These are phyloP conservation scores for Chlamydomonas sphaeroides DNA, from an alignment of 139 green algal genomes.

Conservation along the genomic window DNA sequence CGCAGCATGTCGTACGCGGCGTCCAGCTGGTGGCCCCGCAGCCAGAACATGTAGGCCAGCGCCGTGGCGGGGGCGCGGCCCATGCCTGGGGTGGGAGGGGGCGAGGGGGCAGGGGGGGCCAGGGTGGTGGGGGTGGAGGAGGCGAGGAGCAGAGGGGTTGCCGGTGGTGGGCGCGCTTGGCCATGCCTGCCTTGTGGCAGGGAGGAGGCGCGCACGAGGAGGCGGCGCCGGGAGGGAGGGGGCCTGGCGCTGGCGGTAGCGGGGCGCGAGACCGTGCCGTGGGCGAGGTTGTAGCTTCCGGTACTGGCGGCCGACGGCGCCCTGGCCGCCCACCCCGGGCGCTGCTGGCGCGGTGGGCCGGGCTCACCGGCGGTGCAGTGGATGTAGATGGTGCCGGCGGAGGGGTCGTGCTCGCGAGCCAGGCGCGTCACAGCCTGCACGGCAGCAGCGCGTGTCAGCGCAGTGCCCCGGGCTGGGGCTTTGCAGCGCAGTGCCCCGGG, in stretches of 20 bases:
- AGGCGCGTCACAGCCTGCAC: constrained; percentile 71
- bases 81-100: constrained; percentile 67
- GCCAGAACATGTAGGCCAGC: constrained; percentile 93
- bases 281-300: too few relatives aligned
- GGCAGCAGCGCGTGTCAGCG: too few relatives aligned
- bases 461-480: too few relatives aligned
- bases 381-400: constrained; percentile 83
- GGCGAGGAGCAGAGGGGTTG: too few relatives aligned
- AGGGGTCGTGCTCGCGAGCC: constrained; percentile 57
- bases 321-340: too few relatives aligned
- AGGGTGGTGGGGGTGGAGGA: background rate
- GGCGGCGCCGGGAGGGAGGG: background rate
- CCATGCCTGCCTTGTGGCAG: too few relatives aligned
- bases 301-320: too few relatives aligned
- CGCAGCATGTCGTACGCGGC: constrained; percentile 60
- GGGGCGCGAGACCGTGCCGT: too few relatives aligned
- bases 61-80: constrained; percentile 90
- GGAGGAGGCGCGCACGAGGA: too few relatives aligned
- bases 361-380: constrained; percentile 91
- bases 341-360: too few relatives aligned
- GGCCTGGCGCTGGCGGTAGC: background rate
- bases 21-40: constrained; percentile 77
- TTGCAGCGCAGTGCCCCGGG: constrained; percentile 29
- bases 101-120: too few relatives aligned
- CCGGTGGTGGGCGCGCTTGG: too few relatives aligned